Base-by-base conservation (phyloP, 2,329 filamentous ascomycete species). In the Boeremia lycopersici region DNA sequence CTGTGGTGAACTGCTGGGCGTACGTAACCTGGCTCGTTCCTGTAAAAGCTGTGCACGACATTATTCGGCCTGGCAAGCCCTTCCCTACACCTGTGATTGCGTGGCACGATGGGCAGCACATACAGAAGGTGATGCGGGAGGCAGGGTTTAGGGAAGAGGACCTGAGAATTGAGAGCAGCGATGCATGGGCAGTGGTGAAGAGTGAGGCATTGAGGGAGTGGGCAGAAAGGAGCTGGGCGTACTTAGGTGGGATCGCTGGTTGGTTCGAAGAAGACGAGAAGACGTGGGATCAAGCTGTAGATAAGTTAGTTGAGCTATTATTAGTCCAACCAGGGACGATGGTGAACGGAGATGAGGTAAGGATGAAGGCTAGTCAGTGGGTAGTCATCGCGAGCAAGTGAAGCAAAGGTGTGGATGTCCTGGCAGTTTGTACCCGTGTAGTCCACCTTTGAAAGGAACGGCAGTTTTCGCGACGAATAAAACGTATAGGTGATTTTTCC, bases 1-100 rank as follows among this genome's bases (percentile, higher is more conserved):
- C 76, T 2, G 55, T 77, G 1, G 69, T 77, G 3, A 78, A 77
- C 23, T 72, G 68, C 61, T 74, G 70, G 71, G 48, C 67, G n/a
- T 26, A 47, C 15, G 50, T 71, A 2, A 61, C 61, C 0, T 73
- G 68, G 67, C 53, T 71, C 9, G 6, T 60, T 1, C 67, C 68
- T 17, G 56, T 70, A 10, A 57, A 52, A 11, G 38, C 45, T 6
- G 63, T 64, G 31, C 63, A 68, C 31, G 51, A 65, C 30, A 33
- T 45, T 2, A 56, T 65, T 13, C 63, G 69, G 4, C 56, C 54
- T 6, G 63, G 59, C 1, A 60, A 55, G 11, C 49, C 66, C 2
- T 67, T 57, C 19, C 61, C 62, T 0, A 48, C 55, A 8, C 66
- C 67, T 1, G 50, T 61, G 2, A 53, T 69, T 17, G 59, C 52